These are phyloP conservation scores for Ramaria rubella DNA, from an alignment of 768 basidiomycete species.

Conservation along the genomic window DNA sequence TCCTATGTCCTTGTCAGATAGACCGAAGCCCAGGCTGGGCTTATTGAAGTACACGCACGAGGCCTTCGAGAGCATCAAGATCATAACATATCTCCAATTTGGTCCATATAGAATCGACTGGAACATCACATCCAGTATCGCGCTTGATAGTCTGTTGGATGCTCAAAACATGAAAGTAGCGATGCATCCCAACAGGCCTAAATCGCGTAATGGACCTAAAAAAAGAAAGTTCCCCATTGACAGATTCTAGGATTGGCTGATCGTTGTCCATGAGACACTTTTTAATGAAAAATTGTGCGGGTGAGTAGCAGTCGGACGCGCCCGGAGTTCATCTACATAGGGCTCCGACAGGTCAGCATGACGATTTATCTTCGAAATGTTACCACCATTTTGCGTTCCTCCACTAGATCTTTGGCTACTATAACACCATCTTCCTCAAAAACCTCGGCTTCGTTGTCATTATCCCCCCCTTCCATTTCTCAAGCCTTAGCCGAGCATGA, in stretches of 20 bases:
- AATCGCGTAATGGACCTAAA: conserved; percentile 78
- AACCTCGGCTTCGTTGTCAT: background rate
- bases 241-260: conserved; percentile 51
- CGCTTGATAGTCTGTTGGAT: conserved; percentile 66
- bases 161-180: conserved; percentile 72
- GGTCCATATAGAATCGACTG: conserved; percentile 62
- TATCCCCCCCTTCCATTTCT: background rate
- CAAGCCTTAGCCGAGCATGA: conserved; percentile 4
- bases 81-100: conserved; percentile 70
- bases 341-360: background rate
- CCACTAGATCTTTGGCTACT: background rate
- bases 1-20: conserved; percentile 26
- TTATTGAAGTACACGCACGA: conserved; percentile 38
- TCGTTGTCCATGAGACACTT: background rate
- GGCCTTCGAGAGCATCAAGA: conserved; percentile 64
- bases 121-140: conserved; percentile 58
- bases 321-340: background rate
- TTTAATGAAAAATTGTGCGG: background rate
- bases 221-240: conserved; percentile 80
- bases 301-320: background rate
- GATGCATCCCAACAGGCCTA: conserved; percentile 77
- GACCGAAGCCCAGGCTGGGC: background rate
- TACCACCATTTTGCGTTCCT: background rate
- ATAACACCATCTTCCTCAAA: background rate
- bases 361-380: background rate